Conservation (phyloP, 495 filamentous ascomycete species). For the Penicillium arizonense region DNA sequence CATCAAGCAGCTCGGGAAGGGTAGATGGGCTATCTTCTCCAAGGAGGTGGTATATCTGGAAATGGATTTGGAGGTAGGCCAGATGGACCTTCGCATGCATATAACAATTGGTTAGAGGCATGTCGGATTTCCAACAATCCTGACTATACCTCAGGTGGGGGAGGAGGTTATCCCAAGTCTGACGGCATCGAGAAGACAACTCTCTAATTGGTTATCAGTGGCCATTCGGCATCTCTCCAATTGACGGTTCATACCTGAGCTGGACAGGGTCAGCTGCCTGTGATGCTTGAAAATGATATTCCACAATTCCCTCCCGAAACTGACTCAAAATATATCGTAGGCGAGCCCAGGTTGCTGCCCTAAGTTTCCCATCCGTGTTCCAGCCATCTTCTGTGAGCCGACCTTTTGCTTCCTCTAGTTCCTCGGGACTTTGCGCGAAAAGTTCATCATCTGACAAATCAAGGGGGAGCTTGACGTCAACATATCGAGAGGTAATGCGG, state of each 20-base stretch:
- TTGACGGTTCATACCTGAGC: slow-evolving; percentile 11
- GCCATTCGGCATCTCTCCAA: not conserved
- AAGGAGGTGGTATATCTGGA: slow-evolving; percentile 18
- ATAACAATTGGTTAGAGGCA: slow-evolving; percentile 7
- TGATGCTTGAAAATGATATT: slow-evolving; percentile 17
- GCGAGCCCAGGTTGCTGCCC: slow-evolving; percentile 17
- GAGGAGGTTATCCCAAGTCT: slow-evolving; percentile 14
- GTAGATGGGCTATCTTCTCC: slow-evolving; percentile 3
- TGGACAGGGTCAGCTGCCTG: slow-evolving; percentile 5
- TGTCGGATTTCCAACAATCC: slow-evolving; percentile 15
- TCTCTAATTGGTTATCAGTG: slow-evolving; percentile 10
- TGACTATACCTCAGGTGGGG: slow-evolving; percentile 13
- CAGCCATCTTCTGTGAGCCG: slow-evolving; percentile 12
- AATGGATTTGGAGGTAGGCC: slow-evolving; percentile 20
- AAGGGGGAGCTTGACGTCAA: slow-evolving; percentile 17
- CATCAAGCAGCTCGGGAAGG: slow-evolving; percentile 11
- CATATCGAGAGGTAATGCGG: slow-evolving; percentile 16
- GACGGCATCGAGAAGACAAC: slow-evolving; percentile 9
- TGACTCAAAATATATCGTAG: slow-evolving; percentile 16
- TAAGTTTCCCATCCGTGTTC: slow-evolving; percentile 13
- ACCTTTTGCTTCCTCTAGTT: slow-evolving; percentile 3
- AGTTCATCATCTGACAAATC: slow-evolving; percentile 16
- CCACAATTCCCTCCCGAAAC: slow-evolving; percentile 19
- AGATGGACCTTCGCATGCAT: slow-evolving; percentile 20
- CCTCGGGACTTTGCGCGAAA: slow-evolving; percentile 3